A percentile compares a stretch with the other conserved stretches of the same genome.
phyloP scores from a whole-genome alignment of 805 yeast species.

The Cyberlindnera euphorbiiphila region DNA sequence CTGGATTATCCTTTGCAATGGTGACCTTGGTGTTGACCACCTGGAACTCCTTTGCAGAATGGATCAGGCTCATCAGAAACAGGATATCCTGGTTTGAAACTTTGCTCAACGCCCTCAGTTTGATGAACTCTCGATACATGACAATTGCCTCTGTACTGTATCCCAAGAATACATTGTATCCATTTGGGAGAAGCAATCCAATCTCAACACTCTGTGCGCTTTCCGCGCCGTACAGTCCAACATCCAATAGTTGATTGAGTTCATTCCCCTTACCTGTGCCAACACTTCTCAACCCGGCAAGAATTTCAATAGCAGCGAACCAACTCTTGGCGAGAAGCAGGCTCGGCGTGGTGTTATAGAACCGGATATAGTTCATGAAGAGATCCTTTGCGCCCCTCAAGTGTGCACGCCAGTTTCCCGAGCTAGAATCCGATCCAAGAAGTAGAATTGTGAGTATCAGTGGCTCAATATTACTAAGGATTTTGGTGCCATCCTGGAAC shows the following conservation, averaged over 20 bases:
- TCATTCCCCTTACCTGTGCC: conserved; percentile 50
- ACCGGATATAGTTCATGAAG: conserved; percentile 42
- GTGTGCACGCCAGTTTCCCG: conserved; percentile 59
- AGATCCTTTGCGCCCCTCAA: conserved; percentile 62
- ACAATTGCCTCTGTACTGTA: conserved; percentile 28
- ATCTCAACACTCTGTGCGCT: conserved; percentile 21
- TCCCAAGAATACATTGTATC: conserved; percentile 28
- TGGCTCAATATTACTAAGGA: conserved; percentile 57
- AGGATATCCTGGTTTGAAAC: conserved; percentile 21
- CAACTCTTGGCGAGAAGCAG: conserved; percentile 47
- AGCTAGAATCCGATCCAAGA: conserved; percentile 57
- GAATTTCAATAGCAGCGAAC: conserved; percentile 53
- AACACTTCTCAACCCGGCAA: conserved; percentile 51
- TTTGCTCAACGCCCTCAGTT: conserved; percentile 10
- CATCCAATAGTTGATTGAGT: conserved; percentile 32
- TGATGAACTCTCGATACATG: conserved; percentile 27
- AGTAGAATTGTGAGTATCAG: conserved; percentile 61
- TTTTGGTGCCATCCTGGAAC: conserved; percentile 38
- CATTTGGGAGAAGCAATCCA: conserved; percentile 26
- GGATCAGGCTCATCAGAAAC: conserved; percentile 24
- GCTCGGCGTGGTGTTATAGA: conserved; percentile 28
- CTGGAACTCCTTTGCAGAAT: conserved; percentile 28
- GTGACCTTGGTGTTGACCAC: conserved; percentile 17
- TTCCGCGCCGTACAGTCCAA: conserved; percentile 23
- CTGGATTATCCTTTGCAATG: conserved; percentile 15